Conservation (phyloP, 2,329 filamentous ascomycete genomes). For the Botrytis byssoidea region DNA sequence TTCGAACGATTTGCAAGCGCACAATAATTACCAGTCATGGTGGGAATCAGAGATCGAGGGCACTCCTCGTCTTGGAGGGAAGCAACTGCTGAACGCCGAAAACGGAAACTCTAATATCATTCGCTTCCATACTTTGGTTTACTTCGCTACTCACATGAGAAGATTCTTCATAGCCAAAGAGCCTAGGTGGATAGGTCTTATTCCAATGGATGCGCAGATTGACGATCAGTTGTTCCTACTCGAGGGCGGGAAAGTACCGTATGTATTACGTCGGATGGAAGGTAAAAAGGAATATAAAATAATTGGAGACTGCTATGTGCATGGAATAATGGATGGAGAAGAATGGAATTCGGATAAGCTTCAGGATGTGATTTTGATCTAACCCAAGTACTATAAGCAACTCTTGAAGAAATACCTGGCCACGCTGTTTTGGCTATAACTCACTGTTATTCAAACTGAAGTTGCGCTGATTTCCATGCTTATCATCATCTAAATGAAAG, state of each 20-base stretch:
- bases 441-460: neutral
- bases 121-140: neutral
- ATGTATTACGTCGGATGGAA: neutral
- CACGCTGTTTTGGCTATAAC: neutral
- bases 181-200: neutral
- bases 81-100: neutral
- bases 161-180: neutral
- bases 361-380: neutral
- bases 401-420: neutral
- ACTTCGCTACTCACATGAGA: neutral
- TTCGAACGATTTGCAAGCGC: neutral
- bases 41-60: neutral
- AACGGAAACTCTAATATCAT: neutral
- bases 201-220: neutral
- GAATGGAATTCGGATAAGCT: neutral
- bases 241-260: neutral
- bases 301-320: neutral
- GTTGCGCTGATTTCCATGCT: no score
- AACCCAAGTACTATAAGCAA: neutral
- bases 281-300: neutral
- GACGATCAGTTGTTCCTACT: neutral
- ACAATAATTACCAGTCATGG: neutral
- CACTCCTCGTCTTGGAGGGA: neutral
- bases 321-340: conserved; percentile 2
- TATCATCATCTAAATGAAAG: neutral